Evolutionary conservation across 768 basidiomycete genomes (phyloP).

Genomic region (Tylopilus balloui): DNA sequence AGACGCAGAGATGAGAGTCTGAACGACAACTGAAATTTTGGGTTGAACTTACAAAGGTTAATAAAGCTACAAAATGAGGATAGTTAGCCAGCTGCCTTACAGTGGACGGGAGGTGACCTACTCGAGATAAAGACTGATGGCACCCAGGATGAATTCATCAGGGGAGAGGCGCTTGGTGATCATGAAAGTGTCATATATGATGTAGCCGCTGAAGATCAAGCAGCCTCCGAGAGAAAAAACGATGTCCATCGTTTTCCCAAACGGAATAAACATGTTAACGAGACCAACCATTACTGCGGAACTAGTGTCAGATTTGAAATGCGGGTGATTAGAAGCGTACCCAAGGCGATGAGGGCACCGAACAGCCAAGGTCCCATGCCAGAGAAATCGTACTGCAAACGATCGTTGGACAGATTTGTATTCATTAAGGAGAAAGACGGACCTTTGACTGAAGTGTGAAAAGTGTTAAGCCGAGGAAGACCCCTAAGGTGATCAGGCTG

Average conservation of each 20-base stretch:
- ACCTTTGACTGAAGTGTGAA: conserved; percentile 96
- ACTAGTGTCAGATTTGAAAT: conserved; percentile 1
- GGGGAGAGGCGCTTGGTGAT: conserved; percentile 87
- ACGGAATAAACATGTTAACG: conserved; percentile 84
- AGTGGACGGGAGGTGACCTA: conserved; percentile 36
- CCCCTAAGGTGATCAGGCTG: conserved; percentile 83
- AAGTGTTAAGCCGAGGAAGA: conserved; percentile 89
- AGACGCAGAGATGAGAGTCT: conserved; percentile 1
- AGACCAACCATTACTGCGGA: conserved; percentile 70
- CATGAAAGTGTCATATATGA: conserved; percentile 86
- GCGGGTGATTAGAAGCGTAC: conserved; percentile 37
- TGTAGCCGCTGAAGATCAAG: conserved; percentile 83
- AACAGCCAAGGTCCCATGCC: conserved; percentile 91
- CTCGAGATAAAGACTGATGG: conserved; percentile 94
- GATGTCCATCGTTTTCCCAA: conserved; percentile 75
- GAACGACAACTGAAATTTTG: background rate
- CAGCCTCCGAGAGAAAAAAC: conserved; percentile 74
- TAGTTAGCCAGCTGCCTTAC: conserved; percentile 12
- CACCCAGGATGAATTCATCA: conserved; percentile 90
- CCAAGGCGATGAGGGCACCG: conserved; percentile 71
- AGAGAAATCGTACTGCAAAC: conserved; percentile 81
- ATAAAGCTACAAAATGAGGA: conserved; percentile 54
- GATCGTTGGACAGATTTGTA: background rate
- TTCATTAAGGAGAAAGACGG: conserved; percentile 10
- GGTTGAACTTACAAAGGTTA: conserved; percentile 69